Evolutionary conservation across 805 yeast genomes (phyloP).

Genomic region (Spathaspora boniae): DNA sequence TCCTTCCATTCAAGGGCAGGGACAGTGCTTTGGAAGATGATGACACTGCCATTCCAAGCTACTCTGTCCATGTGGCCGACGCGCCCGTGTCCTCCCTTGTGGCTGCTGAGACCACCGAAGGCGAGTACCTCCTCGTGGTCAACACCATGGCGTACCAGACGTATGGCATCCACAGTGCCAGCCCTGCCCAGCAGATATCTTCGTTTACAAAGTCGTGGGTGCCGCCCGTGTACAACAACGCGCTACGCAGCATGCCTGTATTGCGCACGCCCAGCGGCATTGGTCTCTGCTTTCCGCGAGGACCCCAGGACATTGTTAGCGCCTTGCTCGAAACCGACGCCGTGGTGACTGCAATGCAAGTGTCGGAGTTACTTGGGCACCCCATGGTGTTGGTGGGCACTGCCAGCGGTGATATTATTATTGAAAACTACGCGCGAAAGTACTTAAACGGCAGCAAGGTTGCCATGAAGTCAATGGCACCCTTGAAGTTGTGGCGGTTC

Average conservation of each 20-base stretch:
- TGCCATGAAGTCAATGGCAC: constrained; percentile 35
- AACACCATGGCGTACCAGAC: constrained; percentile 28
- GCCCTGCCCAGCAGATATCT: constrained; percentile 24
- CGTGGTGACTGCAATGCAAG: constrained; percentile 23
- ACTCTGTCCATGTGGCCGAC: constrained; percentile 27
- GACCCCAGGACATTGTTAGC: constrained; percentile 33
- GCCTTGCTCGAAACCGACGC: constrained; percentile 30
- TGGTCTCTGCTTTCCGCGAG: constrained; percentile 26
- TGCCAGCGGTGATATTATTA: constrained; percentile 32
- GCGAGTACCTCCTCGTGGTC: constrained; percentile 21
- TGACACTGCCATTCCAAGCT: constrained; percentile 29
- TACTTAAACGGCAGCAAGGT: constrained; percentile 31
- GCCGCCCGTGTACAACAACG: constrained; percentile 27
- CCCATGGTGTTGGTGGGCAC: constrained; percentile 35
- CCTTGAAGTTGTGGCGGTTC: constrained; percentile 37
- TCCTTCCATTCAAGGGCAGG: constrained; percentile 27
- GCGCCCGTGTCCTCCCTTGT: constrained; percentile 26
- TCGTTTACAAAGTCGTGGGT: constrained; percentile 21
- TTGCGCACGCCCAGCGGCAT: constrained; percentile 26
- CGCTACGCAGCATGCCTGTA: constrained; percentile 24
- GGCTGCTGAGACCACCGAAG: constrained; percentile 20
- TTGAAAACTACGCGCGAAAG: constrained; percentile 38
- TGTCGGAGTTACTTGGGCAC: constrained; percentile 32
- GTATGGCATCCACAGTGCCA: constrained; percentile 21
- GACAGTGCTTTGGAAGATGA: constrained; percentile 7